Evolutionary conservation across 176 grass and related monocot genomes (phyloP).

Genomic region (Avena atlantica): DNA sequence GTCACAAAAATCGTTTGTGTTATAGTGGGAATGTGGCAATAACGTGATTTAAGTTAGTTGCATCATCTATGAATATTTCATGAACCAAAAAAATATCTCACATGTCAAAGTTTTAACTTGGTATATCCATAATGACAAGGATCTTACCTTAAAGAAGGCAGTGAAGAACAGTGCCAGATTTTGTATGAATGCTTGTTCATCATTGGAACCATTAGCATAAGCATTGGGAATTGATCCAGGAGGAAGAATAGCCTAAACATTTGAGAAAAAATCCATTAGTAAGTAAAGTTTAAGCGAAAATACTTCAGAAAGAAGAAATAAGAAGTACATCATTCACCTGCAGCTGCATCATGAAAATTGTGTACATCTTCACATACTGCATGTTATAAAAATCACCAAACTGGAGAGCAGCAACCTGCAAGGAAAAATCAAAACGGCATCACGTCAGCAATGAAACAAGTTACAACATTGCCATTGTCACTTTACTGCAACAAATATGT

Average conservation of each 20-base stretch:
- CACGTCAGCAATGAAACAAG: background rate
- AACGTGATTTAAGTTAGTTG: slow-evolving; percentile 16
- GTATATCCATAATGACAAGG: slow-evolving; percentile 1
- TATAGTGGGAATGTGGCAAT: slow-evolving; percentile 3
- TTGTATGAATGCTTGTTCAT: slow-evolving; percentile 99
- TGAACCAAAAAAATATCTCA: background rate
- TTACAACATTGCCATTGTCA: background rate
- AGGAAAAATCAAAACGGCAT: slow-evolving; percentile 28
- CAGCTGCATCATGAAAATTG: slow-evolving; percentile 88
- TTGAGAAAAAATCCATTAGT: slow-evolving; percentile 5
- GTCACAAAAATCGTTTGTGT: background rate
- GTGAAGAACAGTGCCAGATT: slow-evolving; percentile 97
- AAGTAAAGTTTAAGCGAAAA: background rate
- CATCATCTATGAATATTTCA: slow-evolving; percentile 17
- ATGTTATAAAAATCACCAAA: slow-evolving; percentile 97
- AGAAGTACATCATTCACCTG: slow-evolving; percentile 63
- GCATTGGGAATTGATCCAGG: slow-evolving; percentile 86
- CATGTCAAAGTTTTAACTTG: slow-evolving; percentile 1
- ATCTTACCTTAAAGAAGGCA: slow-evolving; percentile 91
- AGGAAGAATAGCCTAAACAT: slow-evolving; percentile 84
- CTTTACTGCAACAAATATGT: slow-evolving; percentile 5
- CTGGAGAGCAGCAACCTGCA: slow-evolving; percentile 93
- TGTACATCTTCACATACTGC: slow-evolving; percentile 99
- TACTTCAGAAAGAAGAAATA: slow-evolving; percentile 28
- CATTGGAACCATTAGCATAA: slow-evolving; percentile 95